phyloP scores from a whole-genome alignment of 2,329 filamentous ascomycete genomes.

The Phoma sp. region DNA sequence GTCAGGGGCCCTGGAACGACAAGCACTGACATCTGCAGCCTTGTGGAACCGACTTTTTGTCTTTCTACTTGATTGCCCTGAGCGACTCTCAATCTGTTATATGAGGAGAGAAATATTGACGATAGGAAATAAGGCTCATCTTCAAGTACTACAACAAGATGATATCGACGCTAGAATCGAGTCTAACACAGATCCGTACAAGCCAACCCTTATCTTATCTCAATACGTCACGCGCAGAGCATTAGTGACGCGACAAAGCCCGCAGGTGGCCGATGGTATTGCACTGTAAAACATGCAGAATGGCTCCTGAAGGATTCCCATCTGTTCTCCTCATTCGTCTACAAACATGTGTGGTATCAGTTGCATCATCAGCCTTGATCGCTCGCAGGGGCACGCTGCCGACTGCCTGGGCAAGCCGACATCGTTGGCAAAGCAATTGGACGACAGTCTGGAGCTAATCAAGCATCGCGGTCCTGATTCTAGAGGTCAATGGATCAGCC shows the following conservation, averaged over 20 bases:
- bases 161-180: not conserved
- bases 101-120: not conserved
- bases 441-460: slow-evolving; percentile 33
- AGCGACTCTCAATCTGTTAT: too few species aligned
- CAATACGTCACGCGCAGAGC: slow-evolving; percentile 11
- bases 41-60: too few species aligned
- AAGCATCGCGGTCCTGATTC: slow-evolving; percentile 55
- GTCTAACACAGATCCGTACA: slow-evolving; percentile 1
- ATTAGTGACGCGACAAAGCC: slow-evolving; percentile 9
- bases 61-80: too few species aligned
- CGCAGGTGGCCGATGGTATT: slow-evolving; percentile 1
- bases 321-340: not conserved
- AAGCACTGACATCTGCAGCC: too few species aligned
- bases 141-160: not conserved
- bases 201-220: slow-evolving; percentile 9
- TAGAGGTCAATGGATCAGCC: slow-evolving; percentile 53
- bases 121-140: slow-evolving; percentile 3
- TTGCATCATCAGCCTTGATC: slow-evolving; percentile 13
- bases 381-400: slow-evolving; percentile 1
- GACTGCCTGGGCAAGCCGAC: not conserved
- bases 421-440: slow-evolving; percentile 12
- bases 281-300: not conserved
- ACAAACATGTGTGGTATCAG: slow-evolving; percentile 16
- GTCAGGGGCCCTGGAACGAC: too few species aligned
- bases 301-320: slow-evolving; percentile 1